Base-by-base conservation (phyloP, 345 rosid species). In the Tarenaya hassleriana region DNA sequence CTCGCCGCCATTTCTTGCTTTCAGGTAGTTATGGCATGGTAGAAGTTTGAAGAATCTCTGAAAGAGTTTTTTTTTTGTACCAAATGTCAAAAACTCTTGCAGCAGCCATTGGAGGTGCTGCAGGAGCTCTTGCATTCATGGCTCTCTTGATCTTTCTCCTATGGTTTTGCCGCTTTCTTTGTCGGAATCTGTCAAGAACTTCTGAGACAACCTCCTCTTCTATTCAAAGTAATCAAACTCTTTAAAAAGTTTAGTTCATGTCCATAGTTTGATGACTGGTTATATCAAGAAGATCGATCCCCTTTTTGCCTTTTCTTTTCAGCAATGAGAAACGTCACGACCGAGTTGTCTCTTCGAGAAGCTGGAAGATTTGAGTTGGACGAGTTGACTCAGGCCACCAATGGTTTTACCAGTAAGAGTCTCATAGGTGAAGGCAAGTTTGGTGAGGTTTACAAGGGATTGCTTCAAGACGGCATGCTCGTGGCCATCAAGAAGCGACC, bases 41-140 rank as follows among this genome's bases (percentile, higher is more conserved):
- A 45, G 58, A 58, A 64, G 65, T 50, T 58, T 66, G 70, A 49
- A 42, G 73, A 64, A 54, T 61, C 78, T 65, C 60, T 76, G 76
- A 76, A 38, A 75, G 67, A 52, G 66, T 56, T 73, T 76, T n/a
- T n/a, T n/a, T n/a, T 70, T 80, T 50, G 50, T 73, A 72, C 75
- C 81, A 57, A 73, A 91, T 87, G 98, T 82, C 98, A 82, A 69
- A 62, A 82, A 52, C 61, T 77, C 89, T 80, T 77, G 88, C 88
- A 72, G 88, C 80, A 62, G 69, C 79, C 74, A 50, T 82, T 61
- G 98, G 98, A 66, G 89, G 89, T 74, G 95, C 82, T 84, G 86
- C 82, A 70, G 98, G 98, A 87, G 84, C 87, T 76, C 69, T 84
- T 76, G 77, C 83, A 72, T 76, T 91, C 66, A 70, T 79, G 91